A percentile compares a stretch with the other conserved stretches of the same genome.
These are phyloP conservation scores for Triticum aestivum DNA, from an alignment of 176 grass and related monocot species.

Conservation along the genomic window DNA sequence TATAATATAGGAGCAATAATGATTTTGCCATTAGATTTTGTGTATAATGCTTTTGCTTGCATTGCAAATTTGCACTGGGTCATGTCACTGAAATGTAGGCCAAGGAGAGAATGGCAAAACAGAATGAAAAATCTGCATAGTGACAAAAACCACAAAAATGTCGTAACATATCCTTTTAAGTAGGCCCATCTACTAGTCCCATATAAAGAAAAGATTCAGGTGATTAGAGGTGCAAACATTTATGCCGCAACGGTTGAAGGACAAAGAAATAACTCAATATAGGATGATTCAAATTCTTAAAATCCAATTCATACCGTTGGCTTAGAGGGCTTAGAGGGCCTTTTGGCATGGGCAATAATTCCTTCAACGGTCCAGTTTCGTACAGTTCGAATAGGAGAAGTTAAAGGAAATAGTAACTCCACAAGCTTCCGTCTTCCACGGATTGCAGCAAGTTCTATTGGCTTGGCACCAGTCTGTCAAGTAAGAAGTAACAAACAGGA, in stretches of 20 bases:
- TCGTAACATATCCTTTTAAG: neutral
- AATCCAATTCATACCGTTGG: neutral
- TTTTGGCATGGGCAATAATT: too few species aligned
- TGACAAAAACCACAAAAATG: neutral
- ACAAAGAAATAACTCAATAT: conserved; percentile 2
- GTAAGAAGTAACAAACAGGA: neutral
- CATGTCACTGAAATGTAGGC: neutral
- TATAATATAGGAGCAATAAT: neutral
- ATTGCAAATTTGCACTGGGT: neutral
- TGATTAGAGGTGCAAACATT: neutral
- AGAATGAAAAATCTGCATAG: neutral
- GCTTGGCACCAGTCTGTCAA: neutral
- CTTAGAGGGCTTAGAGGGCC: neutral
- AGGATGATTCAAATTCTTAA: neutral
- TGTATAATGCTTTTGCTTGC: neutral
- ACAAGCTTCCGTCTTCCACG: neutral
- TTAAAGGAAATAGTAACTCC: conserved; percentile 12
- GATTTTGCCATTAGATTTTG: neutral
- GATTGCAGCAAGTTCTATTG: neutral
- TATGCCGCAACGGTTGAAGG: neutral
- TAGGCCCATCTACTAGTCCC: neutral
- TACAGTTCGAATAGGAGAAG: neutral
- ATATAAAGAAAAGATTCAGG: neutral
- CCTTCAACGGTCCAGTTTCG: neutral
- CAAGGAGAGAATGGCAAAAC: neutral